Percentiles rank a stretch among this genome's conserved stretches.
Conservation (phyloP, 768 basidiomycete genomes). For the Lactifluus volemus region DNA sequence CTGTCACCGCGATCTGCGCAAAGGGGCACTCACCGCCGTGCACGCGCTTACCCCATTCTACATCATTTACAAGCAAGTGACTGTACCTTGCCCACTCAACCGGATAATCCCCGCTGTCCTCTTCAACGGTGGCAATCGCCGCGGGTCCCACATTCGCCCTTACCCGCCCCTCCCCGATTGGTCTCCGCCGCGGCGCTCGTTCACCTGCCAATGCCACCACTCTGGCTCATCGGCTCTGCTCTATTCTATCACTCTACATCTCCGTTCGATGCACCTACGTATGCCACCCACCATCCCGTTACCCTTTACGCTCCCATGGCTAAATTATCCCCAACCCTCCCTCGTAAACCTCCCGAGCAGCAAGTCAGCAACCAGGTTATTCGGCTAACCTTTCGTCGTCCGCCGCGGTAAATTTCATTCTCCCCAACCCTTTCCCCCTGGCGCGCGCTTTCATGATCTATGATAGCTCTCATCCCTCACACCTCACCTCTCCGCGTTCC, state of each 20-base stretch:
- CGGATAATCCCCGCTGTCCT: conserved; percentile 11
- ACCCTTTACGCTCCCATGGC: conserved; percentile 12
- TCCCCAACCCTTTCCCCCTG: background rate
- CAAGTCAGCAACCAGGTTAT: background rate
- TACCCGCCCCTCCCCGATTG: background rate
- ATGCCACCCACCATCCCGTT: conserved; percentile 1
- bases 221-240: background rate
- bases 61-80: background rate
- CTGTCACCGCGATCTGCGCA: background rate
- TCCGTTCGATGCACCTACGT: background rate
- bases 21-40: background rate
- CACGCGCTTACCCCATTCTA: background rate
- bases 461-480: too few relatives aligned
- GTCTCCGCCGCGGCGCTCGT: conserved; percentile 5
- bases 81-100: background rate
- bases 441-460: too few relatives aligned
- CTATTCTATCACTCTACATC: background rate
- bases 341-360: background rate
- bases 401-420: background rate
- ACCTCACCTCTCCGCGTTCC: background rate
- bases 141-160: conserved; percentile 3
- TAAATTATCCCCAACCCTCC: background rate
- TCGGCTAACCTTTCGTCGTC: background rate
- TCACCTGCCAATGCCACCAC: background rate
- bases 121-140: conserved; percentile 6